Evolutionary conservation across 306 rosid genomes (phyloP).

Genomic region (Corylus heterophylla): DNA sequence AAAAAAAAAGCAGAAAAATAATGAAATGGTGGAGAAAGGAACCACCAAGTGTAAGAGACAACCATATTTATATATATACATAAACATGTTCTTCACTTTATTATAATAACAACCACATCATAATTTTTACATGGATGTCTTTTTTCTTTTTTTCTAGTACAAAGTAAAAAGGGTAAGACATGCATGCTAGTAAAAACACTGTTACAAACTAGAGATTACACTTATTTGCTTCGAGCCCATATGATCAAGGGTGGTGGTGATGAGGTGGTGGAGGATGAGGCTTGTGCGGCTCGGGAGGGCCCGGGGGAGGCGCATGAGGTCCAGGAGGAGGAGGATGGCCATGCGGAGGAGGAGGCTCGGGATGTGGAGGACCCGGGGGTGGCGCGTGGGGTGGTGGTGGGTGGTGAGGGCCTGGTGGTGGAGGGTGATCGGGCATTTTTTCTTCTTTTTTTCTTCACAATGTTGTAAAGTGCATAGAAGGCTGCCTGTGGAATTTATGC

Average conservation of each 20-base stretch:
- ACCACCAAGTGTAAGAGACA: too few relatives aligned
- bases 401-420: conserved; percentile 36
- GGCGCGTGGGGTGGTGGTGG: conserved; percentile 42
- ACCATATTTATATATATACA: too few relatives aligned
- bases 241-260: conserved; percentile 18
- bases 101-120: background rate
- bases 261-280: conserved; percentile 39
- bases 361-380: conserved; percentile 32
- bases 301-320: conserved; percentile 32
- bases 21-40: too few relatives aligned
- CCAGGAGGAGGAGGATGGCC: conserved; percentile 39
- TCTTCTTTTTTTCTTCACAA: background rate
- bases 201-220: background rate
- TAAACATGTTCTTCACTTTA: background rate
- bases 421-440: conserved; percentile 14
- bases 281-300: conserved; percentile 40
- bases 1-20: too few relatives aligned
- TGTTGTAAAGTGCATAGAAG: too few relatives aligned
- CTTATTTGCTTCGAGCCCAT: too few relatives aligned
- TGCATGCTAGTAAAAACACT: background rate
- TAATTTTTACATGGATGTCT: background rate
- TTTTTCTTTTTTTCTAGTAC: too few relatives aligned
- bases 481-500: background rate
- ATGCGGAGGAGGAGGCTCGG: conserved; percentile 35
- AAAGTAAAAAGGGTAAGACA: background rate